Evolutionary conservation across 176 grass and related monocot species (phyloP).

Genomic region (Lolium perenne): DNA sequence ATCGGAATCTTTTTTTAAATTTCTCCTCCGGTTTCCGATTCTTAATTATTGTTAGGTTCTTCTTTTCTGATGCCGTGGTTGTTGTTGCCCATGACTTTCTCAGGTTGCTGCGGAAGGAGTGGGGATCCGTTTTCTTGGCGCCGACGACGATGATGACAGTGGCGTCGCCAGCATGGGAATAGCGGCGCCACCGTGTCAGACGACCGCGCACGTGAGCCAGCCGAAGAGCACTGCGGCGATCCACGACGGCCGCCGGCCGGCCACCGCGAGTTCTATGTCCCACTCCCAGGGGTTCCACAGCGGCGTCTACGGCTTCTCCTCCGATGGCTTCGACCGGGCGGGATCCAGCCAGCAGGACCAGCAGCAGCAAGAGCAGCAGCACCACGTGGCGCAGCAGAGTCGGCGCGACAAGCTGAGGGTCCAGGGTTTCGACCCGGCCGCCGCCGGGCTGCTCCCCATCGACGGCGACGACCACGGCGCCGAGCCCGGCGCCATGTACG

Average conservation of each 20-base stretch:
- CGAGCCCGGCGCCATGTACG: conserved; percentile 67
- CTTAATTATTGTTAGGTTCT: not conserved
- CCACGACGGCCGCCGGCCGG: conserved; percentile 26
- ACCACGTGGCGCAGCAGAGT: conserved; percentile 94
- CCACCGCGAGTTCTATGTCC: conserved; percentile 78
- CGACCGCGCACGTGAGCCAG: conserved; percentile 45
- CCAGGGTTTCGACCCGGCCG: conserved; percentile 66
- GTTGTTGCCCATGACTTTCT: not conserved
- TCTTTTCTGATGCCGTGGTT: not conserved
- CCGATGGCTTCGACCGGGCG: conserved; percentile 59
- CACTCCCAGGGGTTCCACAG: conserved; percentile 95
- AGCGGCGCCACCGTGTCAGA: conserved; percentile 71
- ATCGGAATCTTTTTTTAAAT: conserved; percentile 18
- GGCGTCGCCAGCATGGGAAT: conserved; percentile 81
- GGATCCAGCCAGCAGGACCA: conserved; percentile 48
- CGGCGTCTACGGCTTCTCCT: conserved; percentile 77
- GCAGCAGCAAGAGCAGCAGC: conserved; percentile 52
- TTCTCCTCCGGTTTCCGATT: not conserved
- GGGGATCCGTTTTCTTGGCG: conserved; percentile 37
- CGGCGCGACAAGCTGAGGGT: conserved; percentile 93
- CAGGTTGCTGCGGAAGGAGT: conserved; percentile 25
- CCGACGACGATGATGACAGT: conserved; percentile 62
- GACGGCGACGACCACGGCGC: conserved; percentile 48
- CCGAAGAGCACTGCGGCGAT: conserved; percentile 38
- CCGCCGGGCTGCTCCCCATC: conserved; percentile 56